Evolutionary conservation across 176 grass and related monocot species (phyloP).

Genomic region (Musa itinerans): DNA sequence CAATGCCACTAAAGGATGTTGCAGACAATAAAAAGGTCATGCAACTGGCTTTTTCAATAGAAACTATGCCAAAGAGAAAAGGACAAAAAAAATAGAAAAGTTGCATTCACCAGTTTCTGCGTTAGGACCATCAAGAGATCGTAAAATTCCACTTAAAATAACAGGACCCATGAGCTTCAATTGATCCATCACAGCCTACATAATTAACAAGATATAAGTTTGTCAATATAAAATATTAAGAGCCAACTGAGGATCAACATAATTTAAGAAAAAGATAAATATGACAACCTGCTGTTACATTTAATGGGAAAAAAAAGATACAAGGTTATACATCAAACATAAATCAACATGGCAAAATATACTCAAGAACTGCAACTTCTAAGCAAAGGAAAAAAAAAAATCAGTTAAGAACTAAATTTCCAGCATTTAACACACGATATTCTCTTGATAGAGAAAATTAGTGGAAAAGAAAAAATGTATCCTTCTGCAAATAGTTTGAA

Average conservation of each 20-base stretch:
- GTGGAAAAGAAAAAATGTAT: too few relatives aligned
- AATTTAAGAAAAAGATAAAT: background rate
- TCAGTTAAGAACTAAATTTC: too few relatives aligned
- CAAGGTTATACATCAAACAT: too few relatives aligned
- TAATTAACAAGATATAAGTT: conserved; percentile 15
- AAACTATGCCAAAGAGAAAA: conserved; percentile 9
- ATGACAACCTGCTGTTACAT: background rate
- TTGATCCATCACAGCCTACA: conserved; percentile 65
- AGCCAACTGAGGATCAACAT: background rate
- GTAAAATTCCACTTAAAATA: conserved; percentile 87
- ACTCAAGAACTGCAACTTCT: too few relatives aligned
- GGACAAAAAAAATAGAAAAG: conserved; percentile 17
- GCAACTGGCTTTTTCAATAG: background rate
- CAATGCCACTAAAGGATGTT: too few relatives aligned
- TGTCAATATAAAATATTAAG: background rate
- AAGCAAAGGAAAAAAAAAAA: too few relatives aligned
- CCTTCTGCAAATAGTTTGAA: too few relatives aligned
- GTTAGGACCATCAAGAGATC: conserved; percentile 76
- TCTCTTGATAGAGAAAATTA: too few relatives aligned
- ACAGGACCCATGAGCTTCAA: conserved; percentile 86
- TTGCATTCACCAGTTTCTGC: conserved; percentile 65
- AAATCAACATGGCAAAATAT: too few relatives aligned
- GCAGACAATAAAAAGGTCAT: too few relatives aligned
- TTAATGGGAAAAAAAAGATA: background rate
- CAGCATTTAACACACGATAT: too few relatives aligned